These are phyloP conservation scores for Pholiota adiposa DNA, from an alignment of 1,284 basidiomycete genomes.

Conservation along the genomic window DNA sequence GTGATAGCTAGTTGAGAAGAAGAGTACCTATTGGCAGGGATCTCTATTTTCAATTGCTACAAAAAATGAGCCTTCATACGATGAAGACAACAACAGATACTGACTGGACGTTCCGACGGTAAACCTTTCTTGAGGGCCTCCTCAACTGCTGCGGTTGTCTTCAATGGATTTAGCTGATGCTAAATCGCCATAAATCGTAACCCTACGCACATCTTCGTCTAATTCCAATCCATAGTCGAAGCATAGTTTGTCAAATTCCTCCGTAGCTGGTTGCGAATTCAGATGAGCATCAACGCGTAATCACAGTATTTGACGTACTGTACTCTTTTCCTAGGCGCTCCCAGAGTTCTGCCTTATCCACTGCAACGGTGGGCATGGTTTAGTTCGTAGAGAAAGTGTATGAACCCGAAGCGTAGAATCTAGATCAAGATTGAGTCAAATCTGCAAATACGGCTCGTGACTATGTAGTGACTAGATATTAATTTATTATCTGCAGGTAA, in stretches of 20 bases:
- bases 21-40: conserved; percentile 88
- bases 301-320: conserved; percentile 52
- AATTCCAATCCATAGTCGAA: conserved; percentile 98
- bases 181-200: neutral
- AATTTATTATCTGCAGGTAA: too few species aligned
- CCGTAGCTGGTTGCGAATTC: conserved; percentile 60
- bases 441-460: conserved; percentile 19
- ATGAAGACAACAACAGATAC: conserved; percentile 26
- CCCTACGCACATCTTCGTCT: conserved; percentile 87
- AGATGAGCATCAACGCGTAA: conserved; percentile 8
- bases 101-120: conserved; percentile 81
- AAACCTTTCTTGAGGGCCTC: conserved; percentile 81
- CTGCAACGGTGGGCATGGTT: conserved; percentile 91
- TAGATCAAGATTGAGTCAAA: conserved; percentile 27
- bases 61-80: conserved; percentile 6
- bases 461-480: conserved; percentile 21
- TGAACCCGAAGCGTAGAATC: conserved; percentile 16
- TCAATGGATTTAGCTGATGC: conserved; percentile 11
- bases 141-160: conserved; percentile 92
- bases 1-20: neutral
- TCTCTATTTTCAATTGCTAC: conserved; percentile 97
- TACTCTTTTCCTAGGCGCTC: conserved; percentile 84
- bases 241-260: conserved; percentile 95
- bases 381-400: conserved; percentile 12
- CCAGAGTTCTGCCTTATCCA: conserved; percentile 96